These are phyloP conservation scores for Prunus armeniaca DNA, from an alignment of 306 rosid genomes.

Conservation along the genomic window DNA sequence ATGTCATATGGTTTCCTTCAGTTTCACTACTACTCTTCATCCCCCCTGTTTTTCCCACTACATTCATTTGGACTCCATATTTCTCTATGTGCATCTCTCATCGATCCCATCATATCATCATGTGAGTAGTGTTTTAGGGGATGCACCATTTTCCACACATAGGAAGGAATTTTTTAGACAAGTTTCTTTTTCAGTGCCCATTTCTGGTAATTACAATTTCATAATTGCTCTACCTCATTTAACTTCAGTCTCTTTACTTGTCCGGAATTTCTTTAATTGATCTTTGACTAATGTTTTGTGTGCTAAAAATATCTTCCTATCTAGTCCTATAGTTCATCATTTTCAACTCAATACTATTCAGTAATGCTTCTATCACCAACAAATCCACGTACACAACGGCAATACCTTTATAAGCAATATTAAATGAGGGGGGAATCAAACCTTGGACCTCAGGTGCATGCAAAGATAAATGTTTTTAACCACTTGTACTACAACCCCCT, in stretches of 20 bases:
- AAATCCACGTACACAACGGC: too few species aligned
- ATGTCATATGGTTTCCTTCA: not conserved
- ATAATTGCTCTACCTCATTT: not conserved
- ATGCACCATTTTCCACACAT: slow-evolving; percentile 23
- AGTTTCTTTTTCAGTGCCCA: slow-evolving; percentile 8
- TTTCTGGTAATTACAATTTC: not conserved
- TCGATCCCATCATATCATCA: not conserved
- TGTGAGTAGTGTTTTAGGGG: slow-evolving; percentile 20
- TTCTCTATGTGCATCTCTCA: not conserved
- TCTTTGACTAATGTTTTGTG: too few species aligned
- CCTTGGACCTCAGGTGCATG: too few species aligned
- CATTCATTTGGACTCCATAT: slow-evolving; percentile 4
- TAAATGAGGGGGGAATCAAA: too few species aligned
- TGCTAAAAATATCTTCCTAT: not conserved
- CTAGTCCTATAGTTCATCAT: too few species aligned
- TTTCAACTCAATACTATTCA: too few species aligned
- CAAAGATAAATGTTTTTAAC: too few species aligned
- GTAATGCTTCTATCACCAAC: not conserved
- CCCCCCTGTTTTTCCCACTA: not conserved
- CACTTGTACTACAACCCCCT: too few species aligned
- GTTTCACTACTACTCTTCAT: not conserved
- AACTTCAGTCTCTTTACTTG: not conserved
- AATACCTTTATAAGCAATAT: too few species aligned
- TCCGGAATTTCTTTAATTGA: too few species aligned
- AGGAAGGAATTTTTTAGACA: not conserved